Evolutionary conservation across 768 basidiomycete species (phyloP).

Genomic region (Russula sp.): DNA sequence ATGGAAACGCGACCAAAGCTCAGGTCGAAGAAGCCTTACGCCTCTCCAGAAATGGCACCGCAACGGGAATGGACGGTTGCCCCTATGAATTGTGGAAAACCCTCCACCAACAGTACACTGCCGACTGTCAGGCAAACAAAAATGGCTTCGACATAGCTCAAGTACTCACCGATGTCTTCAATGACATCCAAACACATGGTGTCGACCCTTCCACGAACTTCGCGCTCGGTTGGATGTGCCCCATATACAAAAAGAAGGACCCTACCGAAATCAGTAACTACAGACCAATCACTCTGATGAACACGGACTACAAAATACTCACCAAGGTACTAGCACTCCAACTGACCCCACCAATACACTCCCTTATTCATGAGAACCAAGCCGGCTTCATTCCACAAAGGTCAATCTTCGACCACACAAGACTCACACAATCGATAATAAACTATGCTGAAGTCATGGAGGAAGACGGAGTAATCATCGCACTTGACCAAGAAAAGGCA

Average conservation of each 20-base stretch:
- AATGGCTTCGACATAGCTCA: background rate
- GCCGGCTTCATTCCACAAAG: constrained; percentile 14
- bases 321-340: constrained; percentile 26
- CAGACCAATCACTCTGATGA: constrained; percentile 32
- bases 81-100: background rate
- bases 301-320: constrained; percentile 38
- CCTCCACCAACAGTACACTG: background rate
- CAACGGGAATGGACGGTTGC: background rate
- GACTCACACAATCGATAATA: background rate
- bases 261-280: background rate
- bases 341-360: background rate
- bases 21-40: background rate
- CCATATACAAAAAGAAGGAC: constrained; percentile 43
- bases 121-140: background rate
- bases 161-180: background rate
- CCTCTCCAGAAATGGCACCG: background rate
- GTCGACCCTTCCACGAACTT: constrained; percentile 27
- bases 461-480: background rate
- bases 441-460: constrained; percentile 16
- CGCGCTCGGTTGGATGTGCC: constrained; percentile 38
- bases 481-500: constrained; percentile 18
- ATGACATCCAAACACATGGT: constrained; percentile 5
- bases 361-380: background rate
- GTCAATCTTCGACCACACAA: background rate
- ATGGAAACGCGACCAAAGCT: background rate